These are phyloP conservation scores for Gentiana dahurica DNA, from an alignment of 257 asterid species.

Conservation along the genomic window DNA sequence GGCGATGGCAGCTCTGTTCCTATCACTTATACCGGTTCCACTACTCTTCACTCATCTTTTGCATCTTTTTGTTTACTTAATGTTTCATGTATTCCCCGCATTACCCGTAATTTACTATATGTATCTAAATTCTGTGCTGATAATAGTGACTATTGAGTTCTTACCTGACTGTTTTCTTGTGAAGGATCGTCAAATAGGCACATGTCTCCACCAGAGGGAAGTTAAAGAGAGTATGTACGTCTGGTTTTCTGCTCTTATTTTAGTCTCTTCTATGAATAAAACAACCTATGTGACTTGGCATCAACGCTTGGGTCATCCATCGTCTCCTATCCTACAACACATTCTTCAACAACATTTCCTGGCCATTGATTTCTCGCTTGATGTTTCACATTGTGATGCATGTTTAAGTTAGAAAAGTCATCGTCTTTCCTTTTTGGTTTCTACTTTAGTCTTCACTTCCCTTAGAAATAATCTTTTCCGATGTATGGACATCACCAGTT, in stretches of 20 bases:
- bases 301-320: neutral
- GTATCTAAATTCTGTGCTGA: neutral
- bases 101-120: neutral
- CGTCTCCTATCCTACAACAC: neutral
- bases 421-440: neutral
- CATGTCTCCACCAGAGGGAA: neutral
- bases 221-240: neutral
- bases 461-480: neutral
- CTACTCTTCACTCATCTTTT: neutral
- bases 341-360: neutral
- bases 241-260: neutral
- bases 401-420: constrained; percentile 1
- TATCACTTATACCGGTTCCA: constrained; percentile 1
- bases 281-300: neutral
- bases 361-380: neutral
- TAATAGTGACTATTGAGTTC: neutral
- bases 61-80: neutral
- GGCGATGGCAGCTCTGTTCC: neutral
- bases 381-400: neutral
- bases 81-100: neutral
- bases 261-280: neutral
- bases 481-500: neutral
- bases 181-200: neutral
- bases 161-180: neutral
- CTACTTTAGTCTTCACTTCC: neutral